These are phyloP conservation scores for Kazachstania kunashirensis DNA, from an alignment of 805 yeast species.

Conservation along the genomic window DNA sequence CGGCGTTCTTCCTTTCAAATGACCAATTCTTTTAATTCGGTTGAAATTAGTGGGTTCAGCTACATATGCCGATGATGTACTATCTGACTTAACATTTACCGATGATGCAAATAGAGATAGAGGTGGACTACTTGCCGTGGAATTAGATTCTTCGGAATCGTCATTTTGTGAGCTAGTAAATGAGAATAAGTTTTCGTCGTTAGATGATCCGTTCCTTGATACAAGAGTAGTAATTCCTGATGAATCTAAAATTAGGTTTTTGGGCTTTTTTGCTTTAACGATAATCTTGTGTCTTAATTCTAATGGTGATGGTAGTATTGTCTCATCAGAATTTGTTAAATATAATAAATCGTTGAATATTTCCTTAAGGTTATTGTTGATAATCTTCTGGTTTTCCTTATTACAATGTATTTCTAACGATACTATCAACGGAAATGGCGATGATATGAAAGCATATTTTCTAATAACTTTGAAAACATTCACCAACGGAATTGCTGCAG, in stretches of 20 bases:
- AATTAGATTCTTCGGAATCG: constrained; percentile 21
- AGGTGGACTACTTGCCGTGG: constrained; percentile 2
- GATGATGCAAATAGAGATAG: no score
- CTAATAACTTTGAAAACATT: constrained; percentile 65
- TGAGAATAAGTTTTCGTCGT: constrained; percentile 19
- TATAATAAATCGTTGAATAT: constrained; percentile 52
- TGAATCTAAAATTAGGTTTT: constrained; percentile 1
- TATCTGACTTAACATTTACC: neutral
- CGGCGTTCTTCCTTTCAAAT: constrained; percentile 16
- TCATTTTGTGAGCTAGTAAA: constrained; percentile 30
- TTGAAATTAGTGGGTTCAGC: constrained; percentile 7
- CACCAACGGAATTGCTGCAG: constrained; percentile 57
- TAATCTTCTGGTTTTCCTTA: constrained; percentile 51
- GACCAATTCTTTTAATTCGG: constrained; percentile 28
- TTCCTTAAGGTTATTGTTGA: constrained; percentile 43
- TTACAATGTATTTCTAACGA: constrained; percentile 83
- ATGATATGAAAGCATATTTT: constrained; percentile 79
- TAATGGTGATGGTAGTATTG: constrained; percentile 58
- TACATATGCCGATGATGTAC: neutral
- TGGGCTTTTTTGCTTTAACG: constrained; percentile 64
- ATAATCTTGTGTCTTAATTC: constrained; percentile 62
- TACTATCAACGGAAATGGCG: constrained; percentile 77
- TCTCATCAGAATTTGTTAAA: constrained; percentile 12
- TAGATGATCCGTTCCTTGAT: constrained; percentile 7
- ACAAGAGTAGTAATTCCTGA: neutral